Evolutionary conservation across 306 rosid genomes (phyloP).

Genomic region (Glycine tomentella): DNA sequence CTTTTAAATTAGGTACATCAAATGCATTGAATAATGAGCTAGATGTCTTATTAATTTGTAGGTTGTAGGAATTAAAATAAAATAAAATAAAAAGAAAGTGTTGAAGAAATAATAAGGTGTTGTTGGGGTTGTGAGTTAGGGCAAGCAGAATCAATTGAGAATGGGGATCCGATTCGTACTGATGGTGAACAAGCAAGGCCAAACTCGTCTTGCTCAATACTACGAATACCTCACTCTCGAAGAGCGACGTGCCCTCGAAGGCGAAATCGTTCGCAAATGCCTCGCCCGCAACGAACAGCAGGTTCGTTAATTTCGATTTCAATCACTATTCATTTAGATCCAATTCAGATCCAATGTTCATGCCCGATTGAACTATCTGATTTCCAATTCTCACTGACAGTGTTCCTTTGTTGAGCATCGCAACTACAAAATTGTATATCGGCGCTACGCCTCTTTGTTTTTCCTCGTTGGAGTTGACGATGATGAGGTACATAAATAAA

Average conservation of each 20-base stretch:
- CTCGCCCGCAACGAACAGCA: constrained; percentile 89
- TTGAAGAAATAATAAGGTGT: not conserved
- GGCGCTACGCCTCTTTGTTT: constrained; percentile 95
- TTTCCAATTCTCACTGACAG: constrained; percentile 54
- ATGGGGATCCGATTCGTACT: constrained; percentile 97
- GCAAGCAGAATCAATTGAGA: not conserved
- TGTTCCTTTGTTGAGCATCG: constrained; percentile 99
- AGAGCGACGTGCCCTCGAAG: constrained; percentile 90
- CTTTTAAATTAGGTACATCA: too few relatives aligned
- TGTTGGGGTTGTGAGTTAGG: not conserved
- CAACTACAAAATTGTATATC: constrained; percentile 92
- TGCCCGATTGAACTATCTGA: not conserved
- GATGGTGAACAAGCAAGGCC: constrained; percentile 97
- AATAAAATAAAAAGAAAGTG: too few relatives aligned
- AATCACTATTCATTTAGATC: not conserved
- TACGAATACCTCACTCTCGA: constrained; percentile 87
- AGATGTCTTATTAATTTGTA: too few relatives aligned
- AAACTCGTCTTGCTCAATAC: constrained; percentile 95
- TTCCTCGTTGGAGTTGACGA: constrained; percentile 97
- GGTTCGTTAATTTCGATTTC: constrained; percentile 39
- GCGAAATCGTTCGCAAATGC: constrained; percentile 95
- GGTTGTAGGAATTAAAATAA: too few relatives aligned
- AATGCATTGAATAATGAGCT: too few relatives aligned
- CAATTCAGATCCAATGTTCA: not conserved
- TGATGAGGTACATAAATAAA: constrained; percentile 70